Conservation (phyloP, 2,329 filamentous ascomycete species). For the Aspergillus fumigatiaffinis region DNA sequence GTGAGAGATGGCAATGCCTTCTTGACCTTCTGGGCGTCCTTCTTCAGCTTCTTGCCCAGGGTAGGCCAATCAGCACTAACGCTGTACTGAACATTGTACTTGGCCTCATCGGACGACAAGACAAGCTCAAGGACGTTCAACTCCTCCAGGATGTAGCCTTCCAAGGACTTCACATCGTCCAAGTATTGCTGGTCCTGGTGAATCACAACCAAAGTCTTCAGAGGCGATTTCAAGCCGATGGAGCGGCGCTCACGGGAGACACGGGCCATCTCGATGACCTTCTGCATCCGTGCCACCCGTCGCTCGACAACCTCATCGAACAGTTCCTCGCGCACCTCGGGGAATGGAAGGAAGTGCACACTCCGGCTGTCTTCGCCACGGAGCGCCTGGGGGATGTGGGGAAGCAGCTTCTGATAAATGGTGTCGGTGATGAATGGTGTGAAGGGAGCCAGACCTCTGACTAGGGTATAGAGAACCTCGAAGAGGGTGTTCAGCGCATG, state of each 20-base stretch:
- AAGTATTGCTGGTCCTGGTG: slow-evolving; percentile 79
- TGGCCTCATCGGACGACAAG: slow-evolving; percentile 78
- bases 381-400: slow-evolving; percentile 71
- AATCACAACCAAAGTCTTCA: slow-evolving; percentile 86
- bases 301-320: slow-evolving; percentile 85
- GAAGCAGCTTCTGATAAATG: slow-evolving; percentile 80
- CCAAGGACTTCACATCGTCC: slow-evolving; percentile 77
- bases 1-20: slow-evolving; percentile 77
- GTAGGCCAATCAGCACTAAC: slow-evolving; percentile 89
- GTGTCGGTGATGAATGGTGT: slow-evolving; percentile 93
- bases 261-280: slow-evolving; percentile 85
- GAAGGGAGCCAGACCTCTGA: slow-evolving; percentile 85
- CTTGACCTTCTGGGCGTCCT: slow-evolving; percentile 86
- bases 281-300: slow-evolving; percentile 86
- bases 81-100: slow-evolving; percentile 89
- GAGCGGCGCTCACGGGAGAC: slow-evolving; percentile 80
- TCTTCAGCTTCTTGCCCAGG: slow-evolving; percentile 95
- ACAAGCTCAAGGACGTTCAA: slow-evolving; percentile 84
- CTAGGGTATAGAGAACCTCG: slow-evolving; percentile 85
- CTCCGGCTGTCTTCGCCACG: slow-evolving; percentile 71
- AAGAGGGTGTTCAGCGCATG: slow-evolving; percentile 93
- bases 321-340: slow-evolving; percentile 80
- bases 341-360: slow-evolving; percentile 89
- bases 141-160: slow-evolving; percentile 87
- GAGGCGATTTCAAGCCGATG: slow-evolving; percentile 82